Conservation (phyloP, 805 yeast genomes). For the Tetrapisispora arboricola region DNA sequence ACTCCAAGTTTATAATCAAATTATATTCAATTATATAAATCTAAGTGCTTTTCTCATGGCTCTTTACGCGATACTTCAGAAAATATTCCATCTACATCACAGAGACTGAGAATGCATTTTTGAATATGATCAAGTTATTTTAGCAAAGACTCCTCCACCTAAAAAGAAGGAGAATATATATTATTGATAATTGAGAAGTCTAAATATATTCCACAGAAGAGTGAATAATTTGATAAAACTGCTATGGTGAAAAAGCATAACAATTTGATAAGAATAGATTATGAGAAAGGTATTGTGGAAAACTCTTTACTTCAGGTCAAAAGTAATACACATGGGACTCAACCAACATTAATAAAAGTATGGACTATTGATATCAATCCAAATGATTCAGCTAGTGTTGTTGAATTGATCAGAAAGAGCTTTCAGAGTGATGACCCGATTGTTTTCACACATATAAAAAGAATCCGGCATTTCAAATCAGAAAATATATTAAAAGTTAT, state of each 20-base stretch:
- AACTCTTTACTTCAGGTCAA: constrained; percentile 38
- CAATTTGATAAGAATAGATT: constrained; percentile 35
- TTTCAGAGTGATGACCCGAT: constrained; percentile 22
- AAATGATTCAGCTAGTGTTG: constrained; percentile 19
- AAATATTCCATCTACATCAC: too few relatives aligned
- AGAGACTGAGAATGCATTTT: too few relatives aligned
- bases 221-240: too few relatives aligned
- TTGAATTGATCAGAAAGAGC: constrained; percentile 21
- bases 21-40: too few relatives aligned
- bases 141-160: too few relatives aligned
- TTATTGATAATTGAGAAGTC: too few relatives aligned
- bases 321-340: constrained; percentile 12
- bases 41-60: too few relatives aligned
- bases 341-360: constrained; percentile 27
- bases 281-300: constrained; percentile 35
- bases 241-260: constrained; percentile 31
- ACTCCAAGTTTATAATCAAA: too few relatives aligned
- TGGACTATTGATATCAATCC: constrained; percentile 44
- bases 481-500: constrained; percentile 25
- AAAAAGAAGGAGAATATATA: too few relatives aligned
- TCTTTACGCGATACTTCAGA: too few relatives aligned
- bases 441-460: constrained; percentile 36
- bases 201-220: too few relatives aligned
- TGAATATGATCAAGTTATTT: too few relatives aligned
- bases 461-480: constrained; percentile 35